Conservation (phyloP, 108 stramenopile species). For the Mayamaea pseudoterrestris region DNA sequence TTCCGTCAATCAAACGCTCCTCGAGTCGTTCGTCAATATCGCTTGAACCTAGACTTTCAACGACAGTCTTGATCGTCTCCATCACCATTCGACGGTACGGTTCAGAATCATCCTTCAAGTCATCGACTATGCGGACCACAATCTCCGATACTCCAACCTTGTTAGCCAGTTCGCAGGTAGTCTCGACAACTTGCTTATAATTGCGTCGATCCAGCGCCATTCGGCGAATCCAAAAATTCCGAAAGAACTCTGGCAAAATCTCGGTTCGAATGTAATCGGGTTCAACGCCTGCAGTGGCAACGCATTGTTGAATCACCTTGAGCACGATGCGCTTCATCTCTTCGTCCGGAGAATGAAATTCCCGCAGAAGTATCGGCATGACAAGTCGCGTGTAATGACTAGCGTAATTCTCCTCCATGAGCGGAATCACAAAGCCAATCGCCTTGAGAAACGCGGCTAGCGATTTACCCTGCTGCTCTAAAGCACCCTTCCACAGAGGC, state of each 20-base stretch:
- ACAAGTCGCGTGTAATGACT: slow-evolving; percentile 97
- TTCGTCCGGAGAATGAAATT: slow-evolving; percentile 93
- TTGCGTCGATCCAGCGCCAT: slow-evolving; percentile 97
- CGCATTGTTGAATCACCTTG: slow-evolving; percentile 98
- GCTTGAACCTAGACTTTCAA: slow-evolving; percentile 88
- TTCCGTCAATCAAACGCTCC: slow-evolving; percentile 96
- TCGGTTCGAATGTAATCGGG: slow-evolving; percentile 93
- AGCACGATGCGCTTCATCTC: slow-evolving; percentile 98
- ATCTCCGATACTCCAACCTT: slow-evolving; percentile 97
- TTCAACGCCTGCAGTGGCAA: slow-evolving; percentile 95
- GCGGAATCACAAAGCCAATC: slow-evolving; percentile 95
- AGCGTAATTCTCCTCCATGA: slow-evolving; percentile 99
- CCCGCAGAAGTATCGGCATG: slow-evolving; percentile 95
- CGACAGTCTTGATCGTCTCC: slow-evolving; percentile 89
- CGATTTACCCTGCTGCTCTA: slow-evolving; percentile 94
- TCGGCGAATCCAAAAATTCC: slow-evolving; percentile 96
- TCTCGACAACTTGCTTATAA: slow-evolving; percentile 95
- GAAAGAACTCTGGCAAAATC: slow-evolving; percentile 95
- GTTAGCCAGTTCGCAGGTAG: slow-evolving; percentile 96
- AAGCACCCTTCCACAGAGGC: slow-evolving; percentile 97
- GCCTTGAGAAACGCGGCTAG: slow-evolving; percentile 98
- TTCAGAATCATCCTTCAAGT: slow-evolving; percentile 98
- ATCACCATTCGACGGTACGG: slow-evolving; percentile 99
- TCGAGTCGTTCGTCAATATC: slow-evolving; percentile 95
- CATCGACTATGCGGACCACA: slow-evolving; percentile 91